phyloP scores from a whole-genome alignment of 2,329 filamentous ascomycete genomes.

The Beauveria australis region DNA sequence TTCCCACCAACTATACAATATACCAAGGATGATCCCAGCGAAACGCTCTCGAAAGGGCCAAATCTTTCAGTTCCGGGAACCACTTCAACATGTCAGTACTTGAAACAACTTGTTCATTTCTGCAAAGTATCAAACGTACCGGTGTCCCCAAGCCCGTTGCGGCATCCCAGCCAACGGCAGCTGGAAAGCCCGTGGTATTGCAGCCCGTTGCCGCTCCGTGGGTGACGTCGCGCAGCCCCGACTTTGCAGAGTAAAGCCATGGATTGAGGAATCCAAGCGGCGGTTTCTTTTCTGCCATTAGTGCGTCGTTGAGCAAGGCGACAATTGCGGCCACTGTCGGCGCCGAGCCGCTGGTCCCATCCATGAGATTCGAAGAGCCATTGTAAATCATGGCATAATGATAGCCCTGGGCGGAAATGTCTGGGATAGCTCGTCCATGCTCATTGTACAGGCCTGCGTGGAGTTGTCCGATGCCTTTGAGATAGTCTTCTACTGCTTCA shows the following conservation, averaged over 20 bases:
- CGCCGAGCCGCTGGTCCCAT: slow-evolving; percentile 39
- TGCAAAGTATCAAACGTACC: neutral
- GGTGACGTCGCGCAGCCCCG: slow-evolving; percentile 6
- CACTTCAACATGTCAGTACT: neutral
- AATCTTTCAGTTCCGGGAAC: slow-evolving; percentile 7
- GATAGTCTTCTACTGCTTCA: slow-evolving; percentile 32
- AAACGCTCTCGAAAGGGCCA: neutral
- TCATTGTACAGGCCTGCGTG: slow-evolving; percentile 41
- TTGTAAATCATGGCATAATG: slow-evolving; percentile 23
- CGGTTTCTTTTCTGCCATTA: slow-evolving; percentile 44
- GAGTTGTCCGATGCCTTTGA: slow-evolving; percentile 32
- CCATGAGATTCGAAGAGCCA: neutral
- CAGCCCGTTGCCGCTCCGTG: slow-evolving; percentile 13
- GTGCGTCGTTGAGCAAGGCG: slow-evolving; percentile 56
- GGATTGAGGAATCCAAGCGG: slow-evolving; percentile 54
- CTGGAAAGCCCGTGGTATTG: slow-evolving; percentile 2
- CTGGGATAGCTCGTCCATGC: slow-evolving; percentile 50
- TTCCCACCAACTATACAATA: neutral
- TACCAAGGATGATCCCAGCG: slow-evolving; percentile 7
- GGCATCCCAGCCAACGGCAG: slow-evolving; percentile 16
- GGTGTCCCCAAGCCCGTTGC: slow-evolving; percentile 27
- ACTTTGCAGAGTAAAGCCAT: slow-evolving; percentile 39
- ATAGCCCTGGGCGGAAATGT: slow-evolving; percentile 47
- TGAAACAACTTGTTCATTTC: too few relatives aligned
- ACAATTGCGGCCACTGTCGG: slow-evolving; percentile 57